These are phyloP conservation scores for Chloris gayana DNA, from an alignment of 176 grass and related monocot genomes.

Conservation along the genomic window DNA sequence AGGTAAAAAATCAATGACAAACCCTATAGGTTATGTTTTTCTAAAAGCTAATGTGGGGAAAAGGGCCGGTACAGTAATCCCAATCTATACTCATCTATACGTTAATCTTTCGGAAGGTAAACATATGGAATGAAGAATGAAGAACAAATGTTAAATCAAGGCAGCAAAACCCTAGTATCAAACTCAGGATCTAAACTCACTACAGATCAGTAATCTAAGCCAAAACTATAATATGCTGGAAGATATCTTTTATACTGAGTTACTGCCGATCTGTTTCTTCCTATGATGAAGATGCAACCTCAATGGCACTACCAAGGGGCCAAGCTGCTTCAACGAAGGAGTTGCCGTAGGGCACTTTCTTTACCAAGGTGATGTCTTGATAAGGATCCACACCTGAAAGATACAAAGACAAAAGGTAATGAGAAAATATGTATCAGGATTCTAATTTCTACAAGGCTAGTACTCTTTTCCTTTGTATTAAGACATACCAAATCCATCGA, in stretches of 20 bases:
- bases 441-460: neutral
- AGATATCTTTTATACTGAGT: constrained; percentile 25
- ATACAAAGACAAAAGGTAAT: constrained; percentile 3
- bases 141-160: constrained; percentile 49
- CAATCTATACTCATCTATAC: constrained; percentile 47
- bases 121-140: constrained; percentile 54
- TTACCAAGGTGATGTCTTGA: constrained; percentile 96
- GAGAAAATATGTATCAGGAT: neutral
- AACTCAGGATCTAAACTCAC: constrained; percentile 47
- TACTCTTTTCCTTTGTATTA: constrained; percentile 13
- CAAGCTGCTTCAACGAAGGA: constrained; percentile 90
- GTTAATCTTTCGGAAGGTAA: constrained; percentile 43
- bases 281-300: constrained; percentile 85
- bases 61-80: constrained; percentile 17
- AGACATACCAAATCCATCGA: constrained; percentile 90
- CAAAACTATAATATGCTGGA: constrained; percentile 47
- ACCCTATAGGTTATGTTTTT: constrained; percentile 17
- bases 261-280: constrained; percentile 32
- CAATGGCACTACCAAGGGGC: constrained; percentile 97
- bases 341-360: constrained; percentile 75
- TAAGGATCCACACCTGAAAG: constrained; percentile 74
- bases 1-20: constrained; percentile 32
- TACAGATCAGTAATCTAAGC: constrained; percentile 49
- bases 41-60: neutral
- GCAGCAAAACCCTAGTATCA: constrained; percentile 46